Base-by-base conservation (phyloP, 805 yeast species). In the Barnettozyma siamensis region DNA sequence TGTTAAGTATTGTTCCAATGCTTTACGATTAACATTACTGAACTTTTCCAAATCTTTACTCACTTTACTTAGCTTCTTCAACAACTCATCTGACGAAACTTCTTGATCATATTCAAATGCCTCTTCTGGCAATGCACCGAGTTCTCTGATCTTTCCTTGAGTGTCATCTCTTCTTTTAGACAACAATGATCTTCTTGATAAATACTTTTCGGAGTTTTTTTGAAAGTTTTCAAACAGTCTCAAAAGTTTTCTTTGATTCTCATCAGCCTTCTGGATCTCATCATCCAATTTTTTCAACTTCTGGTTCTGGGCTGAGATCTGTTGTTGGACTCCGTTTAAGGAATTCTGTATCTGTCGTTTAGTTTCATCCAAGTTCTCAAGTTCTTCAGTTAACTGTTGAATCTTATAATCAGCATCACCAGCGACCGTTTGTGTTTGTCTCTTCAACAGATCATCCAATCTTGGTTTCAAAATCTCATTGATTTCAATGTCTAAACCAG, bases 91-190 rank as follows among this genome's bases (percentile, higher is more conserved):
- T 10, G 87, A 76, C 2, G 65, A 56, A 16, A 65, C 51, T 28
- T 63, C 58, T 28, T 69, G 71, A 52, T 69, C 76, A 27, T 62
- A 55, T 12, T 69, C 70, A 49, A 86, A 79, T 0, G 93, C 88
- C 40, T 85, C 88, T 53, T 88, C 96, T 0, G 96, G 91, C 15
- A 91, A 66, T 4, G 84, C 85, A n/a, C 97, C 97, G 31, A 89
- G 64, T 32, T 85, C 95, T 46, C 89, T 71, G 24, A 88, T 80
- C 54, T 77, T 84, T 44, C 72, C 75, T 48, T 79, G 81, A 19
- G 86, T 60, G 48, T 85, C 94, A 37, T 83, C 86, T 44, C 85
- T 72, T 48, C 95, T 72, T 33, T 70, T 65, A 4, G 66, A 56
- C 37, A 87, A 62, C 5, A 81, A 57, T 2, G 83, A 69, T 48